Base-by-base conservation (phyloP, 371 early-diverging fungal species). In the Lichtheimia hyalospora region DNA sequence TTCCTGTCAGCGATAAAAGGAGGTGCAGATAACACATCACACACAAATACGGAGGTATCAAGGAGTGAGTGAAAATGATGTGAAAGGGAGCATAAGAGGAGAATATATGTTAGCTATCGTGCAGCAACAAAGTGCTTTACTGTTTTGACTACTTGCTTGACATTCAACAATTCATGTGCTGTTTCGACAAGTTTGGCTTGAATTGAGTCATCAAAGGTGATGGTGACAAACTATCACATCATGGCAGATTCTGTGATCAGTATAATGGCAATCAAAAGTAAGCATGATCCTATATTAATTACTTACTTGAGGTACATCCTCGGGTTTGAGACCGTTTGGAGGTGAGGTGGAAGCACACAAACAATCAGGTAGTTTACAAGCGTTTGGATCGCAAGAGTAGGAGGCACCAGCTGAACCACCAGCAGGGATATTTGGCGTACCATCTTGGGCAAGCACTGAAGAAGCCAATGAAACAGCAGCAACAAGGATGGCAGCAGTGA, bases 141-240 rank as follows among this genome's bases (percentile, higher is more conserved):
- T 34, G 8, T 25, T 23, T 57, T 39, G 23, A n/a, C 34, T 34
- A 69, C 76, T 74, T 77, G 68, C 75, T 73, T 75, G 63, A 74
- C 76, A 28, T 72, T 64, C 34, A 80, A 61, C 52, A 81, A 24
- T 23, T 74, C 71, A 44, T 64, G 40, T 60, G 82, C 68, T 13
- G 74, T 66, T 28, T 73, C 63, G 25, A 77, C 61, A 12, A 81
- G 52, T 44, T 72, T 64, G 25, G 74, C 62, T 54, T 90, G 88
- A 56, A 91, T 60, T 2, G 88, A 82, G 67, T 91, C 91, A 58
- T 89, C 89, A 69, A 84, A 88, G 3, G 89, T 89, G 49, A 91
- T 69, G 18, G 85, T 77, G 27, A 89, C 75, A 65, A 91, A 91
- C 76, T 67, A 43, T 25, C 40, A 20, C 23, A 28, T 3, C 16